Percentiles rank a stretch among this genome's conserved stretches.
phyloP scores from a whole-genome alignment of 192 early-diverging fungal genomes.

The Coemansia sp. region DNA sequence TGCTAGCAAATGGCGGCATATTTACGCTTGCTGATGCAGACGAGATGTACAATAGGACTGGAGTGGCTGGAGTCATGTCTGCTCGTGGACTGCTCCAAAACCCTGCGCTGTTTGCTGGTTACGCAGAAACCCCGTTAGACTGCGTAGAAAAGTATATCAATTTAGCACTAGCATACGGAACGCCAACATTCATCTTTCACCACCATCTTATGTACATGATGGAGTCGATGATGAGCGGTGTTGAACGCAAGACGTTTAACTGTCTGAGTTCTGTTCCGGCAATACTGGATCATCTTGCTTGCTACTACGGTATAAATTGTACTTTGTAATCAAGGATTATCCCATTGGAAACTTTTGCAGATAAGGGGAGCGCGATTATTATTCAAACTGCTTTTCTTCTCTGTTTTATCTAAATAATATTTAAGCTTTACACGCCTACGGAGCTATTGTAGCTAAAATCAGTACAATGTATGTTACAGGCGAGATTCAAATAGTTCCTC shows the following conservation, averaged over 20 bases:
- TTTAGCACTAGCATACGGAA: constrained; percentile 73
- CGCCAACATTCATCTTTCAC: constrained; percentile 82
- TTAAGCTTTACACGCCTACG: not conserved
- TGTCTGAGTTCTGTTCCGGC: constrained; percentile 72
- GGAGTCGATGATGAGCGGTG: constrained; percentile 70
- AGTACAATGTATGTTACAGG: constrained; percentile 46
- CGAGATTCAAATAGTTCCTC: constrained; percentile 49
- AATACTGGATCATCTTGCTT: constrained; percentile 76
- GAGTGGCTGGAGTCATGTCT: constrained; percentile 87
- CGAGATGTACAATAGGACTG: constrained; percentile 69
- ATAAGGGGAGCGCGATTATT: not conserved
- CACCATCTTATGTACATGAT: constrained; percentile 98
- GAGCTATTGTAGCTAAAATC: not conserved
- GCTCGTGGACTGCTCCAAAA: constrained; percentile 89
- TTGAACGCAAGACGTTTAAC: constrained; percentile 87
- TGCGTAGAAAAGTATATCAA: constrained; percentile 73
- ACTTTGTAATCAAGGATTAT: constrained; percentile 6
- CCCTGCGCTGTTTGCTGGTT: constrained; percentile 89
- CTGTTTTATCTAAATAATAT: not conserved
- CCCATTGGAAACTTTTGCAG: not conserved
- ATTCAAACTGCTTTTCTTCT: not conserved
- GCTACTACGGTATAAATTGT: constrained; percentile 50
- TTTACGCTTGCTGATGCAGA: constrained; percentile 77
- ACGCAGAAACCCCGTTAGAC: constrained; percentile 73
- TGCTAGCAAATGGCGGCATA: constrained; percentile 87